These are phyloP conservation scores for Ochetophila trinervis DNA, from an alignment of 306 rosid genomes.

Conservation along the genomic window DNA sequence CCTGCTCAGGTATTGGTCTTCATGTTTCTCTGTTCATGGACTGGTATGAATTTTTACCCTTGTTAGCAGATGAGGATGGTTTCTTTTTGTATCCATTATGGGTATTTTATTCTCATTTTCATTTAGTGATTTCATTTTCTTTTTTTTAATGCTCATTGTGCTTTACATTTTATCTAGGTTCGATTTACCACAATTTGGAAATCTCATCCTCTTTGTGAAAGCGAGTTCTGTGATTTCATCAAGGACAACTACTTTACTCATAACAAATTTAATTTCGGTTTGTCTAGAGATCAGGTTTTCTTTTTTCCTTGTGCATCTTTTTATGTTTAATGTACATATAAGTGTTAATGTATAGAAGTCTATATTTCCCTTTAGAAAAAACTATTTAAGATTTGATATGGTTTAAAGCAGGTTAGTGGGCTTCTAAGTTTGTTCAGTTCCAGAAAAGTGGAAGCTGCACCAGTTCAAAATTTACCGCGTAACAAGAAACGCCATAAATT, in stretches of 20 bases:
- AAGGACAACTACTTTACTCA: constrained; percentile 48
- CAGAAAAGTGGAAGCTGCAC: constrained; percentile 24
- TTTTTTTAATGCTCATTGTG: background rate
- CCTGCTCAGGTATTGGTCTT: constrained; percentile 61
- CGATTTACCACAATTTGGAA: constrained; percentile 43
- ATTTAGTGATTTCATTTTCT: too few species aligned
- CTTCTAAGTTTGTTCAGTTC: constrained; percentile 47
- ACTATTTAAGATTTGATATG: constrained; percentile 6
- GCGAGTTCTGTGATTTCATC: constrained; percentile 41
- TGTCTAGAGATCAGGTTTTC: constrained; percentile 57
- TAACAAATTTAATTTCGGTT: constrained; percentile 53
- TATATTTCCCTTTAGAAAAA: background rate
- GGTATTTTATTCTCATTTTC: background rate
- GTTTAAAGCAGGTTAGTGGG: constrained; percentile 38
- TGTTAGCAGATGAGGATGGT: background rate
- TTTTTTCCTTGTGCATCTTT: background rate
- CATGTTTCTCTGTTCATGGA: background rate
- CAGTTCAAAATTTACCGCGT: constrained; percentile 5
- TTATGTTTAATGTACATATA: too few species aligned
- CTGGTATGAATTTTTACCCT: background rate
- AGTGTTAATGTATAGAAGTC: background rate
- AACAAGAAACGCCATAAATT: constrained; percentile 2
- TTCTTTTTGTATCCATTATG: background rate
- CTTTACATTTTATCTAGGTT: constrained; percentile 35
- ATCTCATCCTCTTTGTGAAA: constrained; percentile 51